phyloP scores from a whole-genome alignment of 441 rosid genomes.

The Brassica balearica region DNA sequence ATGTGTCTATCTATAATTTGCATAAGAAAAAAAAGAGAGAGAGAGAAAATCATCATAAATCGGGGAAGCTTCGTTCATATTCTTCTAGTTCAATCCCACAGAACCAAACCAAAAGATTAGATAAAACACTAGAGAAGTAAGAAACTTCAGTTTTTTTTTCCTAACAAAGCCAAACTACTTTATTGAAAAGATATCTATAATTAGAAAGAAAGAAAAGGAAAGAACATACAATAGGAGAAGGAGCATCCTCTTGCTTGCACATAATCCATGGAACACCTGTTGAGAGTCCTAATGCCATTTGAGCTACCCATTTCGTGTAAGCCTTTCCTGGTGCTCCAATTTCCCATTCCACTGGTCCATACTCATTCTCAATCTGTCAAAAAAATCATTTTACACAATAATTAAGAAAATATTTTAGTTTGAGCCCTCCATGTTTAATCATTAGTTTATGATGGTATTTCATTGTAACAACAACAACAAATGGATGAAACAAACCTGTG shows the following conservation, averaged over 20 bases:
- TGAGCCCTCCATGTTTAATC: not conserved
- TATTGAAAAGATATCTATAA: not conserved
- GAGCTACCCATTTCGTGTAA: conserved; percentile 67
- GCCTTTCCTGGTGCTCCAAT: conserved; percentile 68
- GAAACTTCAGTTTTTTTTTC: not conserved
- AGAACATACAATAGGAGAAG: conserved; percentile 62
- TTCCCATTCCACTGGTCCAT: conserved; percentile 66
- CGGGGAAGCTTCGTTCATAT: not conserved
- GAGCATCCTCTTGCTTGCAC: conserved; percentile 87
- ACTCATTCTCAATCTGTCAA: conserved; percentile 74
- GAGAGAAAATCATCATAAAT: not conserved
- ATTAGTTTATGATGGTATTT: conserved; percentile 27
- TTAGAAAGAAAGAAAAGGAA: conserved; percentile 1
- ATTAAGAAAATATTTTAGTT: not conserved
- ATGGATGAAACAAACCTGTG: conserved; percentile 56
- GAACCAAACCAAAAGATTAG: not conserved
- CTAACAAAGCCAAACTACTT: not conserved
- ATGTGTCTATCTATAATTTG: conserved; percentile 59
- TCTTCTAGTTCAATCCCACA: not conserved
- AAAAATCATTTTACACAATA: not conserved
- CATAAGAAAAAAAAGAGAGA: not conserved
- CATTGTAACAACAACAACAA: conserved; percentile 30
- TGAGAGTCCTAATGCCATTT: conserved; percentile 69
- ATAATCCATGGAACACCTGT: conserved; percentile 85
- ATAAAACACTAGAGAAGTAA: not conserved